Evolutionary conservation across 495 filamentous ascomycete species (phyloP).

Genomic region (Daldinia decipiens): DNA sequence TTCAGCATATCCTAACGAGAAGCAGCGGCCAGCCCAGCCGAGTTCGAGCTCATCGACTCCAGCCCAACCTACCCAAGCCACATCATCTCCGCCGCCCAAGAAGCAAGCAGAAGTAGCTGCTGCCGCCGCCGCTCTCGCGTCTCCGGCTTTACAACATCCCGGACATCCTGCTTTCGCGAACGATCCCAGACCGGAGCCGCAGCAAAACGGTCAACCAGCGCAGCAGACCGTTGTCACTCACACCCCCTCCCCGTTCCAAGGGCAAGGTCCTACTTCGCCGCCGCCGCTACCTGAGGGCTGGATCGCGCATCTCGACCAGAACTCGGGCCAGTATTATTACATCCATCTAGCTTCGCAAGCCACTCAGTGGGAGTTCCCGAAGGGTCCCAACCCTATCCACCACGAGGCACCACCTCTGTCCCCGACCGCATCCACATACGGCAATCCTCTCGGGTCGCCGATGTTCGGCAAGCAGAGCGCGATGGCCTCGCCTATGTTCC

Average conservation of each 20-base stretch:
- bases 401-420: slow-evolving; percentile 82
- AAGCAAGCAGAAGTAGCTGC: slow-evolving; percentile 53
- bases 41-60: slow-evolving; percentile 52
- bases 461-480: slow-evolving; percentile 75
- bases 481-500: slow-evolving; percentile 78
- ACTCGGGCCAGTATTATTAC: slow-evolving; percentile 97
- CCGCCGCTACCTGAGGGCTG: slow-evolving; percentile 96
- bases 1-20: slow-evolving; percentile 80
- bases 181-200: slow-evolving; percentile 65
- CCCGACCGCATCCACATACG: slow-evolving; percentile 80
- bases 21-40: slow-evolving; percentile 61
- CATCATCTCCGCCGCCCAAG: slow-evolving; percentile 64
- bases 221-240: slow-evolving; percentile 56
- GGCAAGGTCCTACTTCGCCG: slow-evolving; percentile 77
- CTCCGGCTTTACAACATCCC: slow-evolving; percentile 62
- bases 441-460: slow-evolving; percentile 79
- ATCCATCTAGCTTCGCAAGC: slow-evolving; percentile 96
- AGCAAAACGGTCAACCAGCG: slow-evolving; percentile 57
- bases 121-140: slow-evolving; percentile 44
- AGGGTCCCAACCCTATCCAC: slow-evolving; percentile 85
- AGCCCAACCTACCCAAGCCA: slow-evolving; percentile 48
- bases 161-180: slow-evolving; percentile 90
- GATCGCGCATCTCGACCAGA: slow-evolving; percentile 96
- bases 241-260: slow-evolving; percentile 60
- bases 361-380: slow-evolving; percentile 98